Conservation (phyloP, 768 basidiomycete species). For the Polyporus arcularius region DNA sequence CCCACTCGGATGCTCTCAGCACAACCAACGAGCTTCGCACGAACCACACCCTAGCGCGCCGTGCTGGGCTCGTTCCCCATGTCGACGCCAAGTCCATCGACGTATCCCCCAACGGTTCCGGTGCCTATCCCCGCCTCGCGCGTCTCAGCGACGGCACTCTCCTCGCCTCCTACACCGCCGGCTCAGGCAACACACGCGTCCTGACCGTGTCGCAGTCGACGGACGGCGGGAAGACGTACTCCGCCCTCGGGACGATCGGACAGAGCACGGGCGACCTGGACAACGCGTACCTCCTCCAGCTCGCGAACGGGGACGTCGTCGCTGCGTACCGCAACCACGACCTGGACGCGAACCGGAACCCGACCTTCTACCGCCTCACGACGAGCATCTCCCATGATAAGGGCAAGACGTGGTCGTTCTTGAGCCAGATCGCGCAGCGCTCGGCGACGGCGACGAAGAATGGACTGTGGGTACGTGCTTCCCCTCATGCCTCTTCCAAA, state of each 20-base stretch:
- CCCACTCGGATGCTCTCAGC: not conserved
- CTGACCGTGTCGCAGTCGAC: not conserved
- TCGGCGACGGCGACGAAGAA: not conserved
- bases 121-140: slow-evolving; percentile 1
- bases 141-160: not conserved
- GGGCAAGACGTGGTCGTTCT: not conserved
- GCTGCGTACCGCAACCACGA: slow-evolving; percentile 5
- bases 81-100: not conserved
- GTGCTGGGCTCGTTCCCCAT: not conserved
- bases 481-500: not conserved
- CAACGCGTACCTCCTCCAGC: slow-evolving; percentile 1
- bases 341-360: not conserved
- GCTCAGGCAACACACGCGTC: not conserved
- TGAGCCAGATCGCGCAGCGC: not conserved
- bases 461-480: slow-evolving; percentile 1
- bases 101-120: not conserved
- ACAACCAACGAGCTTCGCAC: not conserved
- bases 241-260: not conserved
- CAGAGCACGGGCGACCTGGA: slow-evolving; percentile 1
- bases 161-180: not conserved
- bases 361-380: not conserved
- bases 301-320: slow-evolving; percentile 1
- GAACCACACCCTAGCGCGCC: not conserved
- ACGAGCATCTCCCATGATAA: not conserved
- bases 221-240: not conserved